These are phyloP conservation scores for Coprinopsis cinerea DNA, from an alignment of 768 basidiomycete genomes.

Conservation along the genomic window DNA sequence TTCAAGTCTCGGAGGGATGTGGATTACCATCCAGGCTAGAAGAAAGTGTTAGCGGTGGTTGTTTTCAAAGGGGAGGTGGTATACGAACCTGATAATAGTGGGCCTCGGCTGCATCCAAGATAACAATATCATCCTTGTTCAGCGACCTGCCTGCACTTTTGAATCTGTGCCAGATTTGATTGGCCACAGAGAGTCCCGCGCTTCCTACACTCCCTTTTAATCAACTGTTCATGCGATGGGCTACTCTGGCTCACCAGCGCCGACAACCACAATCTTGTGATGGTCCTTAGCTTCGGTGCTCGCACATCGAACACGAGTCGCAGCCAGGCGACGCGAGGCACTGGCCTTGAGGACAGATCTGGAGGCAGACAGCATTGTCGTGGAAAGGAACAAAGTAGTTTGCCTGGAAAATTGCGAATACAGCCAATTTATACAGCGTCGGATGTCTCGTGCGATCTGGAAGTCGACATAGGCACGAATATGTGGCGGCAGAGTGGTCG, in stretches of 20 bases:
- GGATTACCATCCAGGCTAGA: slow-evolving; percentile 81
- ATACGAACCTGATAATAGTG: slow-evolving; percentile 78
- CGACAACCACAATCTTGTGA: slow-evolving; percentile 82
- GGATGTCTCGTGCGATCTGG: not conserved
- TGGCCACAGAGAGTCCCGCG: slow-evolving; percentile 77
- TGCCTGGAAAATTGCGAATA: slow-evolving; percentile 4
- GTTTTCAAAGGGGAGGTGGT: not conserved
- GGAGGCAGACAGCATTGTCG: not conserved
- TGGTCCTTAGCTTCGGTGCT: slow-evolving; percentile 44
- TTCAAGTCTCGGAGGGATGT: not conserved
- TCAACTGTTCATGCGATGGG: not conserved
- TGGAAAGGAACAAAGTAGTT: slow-evolving; percentile 5
- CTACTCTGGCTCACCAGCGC: slow-evolving; percentile 52
- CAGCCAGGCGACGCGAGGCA: not conserved
- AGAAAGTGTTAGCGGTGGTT: slow-evolving; percentile 3
- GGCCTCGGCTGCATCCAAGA: slow-evolving; percentile 74
- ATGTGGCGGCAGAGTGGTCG: not conserved
- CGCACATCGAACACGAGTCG: slow-evolving; percentile 18
- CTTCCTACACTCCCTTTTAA: slow-evolving; percentile 44
- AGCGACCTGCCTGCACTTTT: slow-evolving; percentile 61
- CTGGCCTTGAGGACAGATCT: not conserved
- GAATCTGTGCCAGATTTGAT: slow-evolving; percentile 83
- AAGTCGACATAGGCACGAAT: not conserved
- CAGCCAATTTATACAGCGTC: not conserved
- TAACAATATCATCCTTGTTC: slow-evolving; percentile 71